A percentile compares a stretch with the other conserved stretches of the same genome.
Conservation (phyloP, 345 rosid species). For the Aurinia saxatilis region DNA sequence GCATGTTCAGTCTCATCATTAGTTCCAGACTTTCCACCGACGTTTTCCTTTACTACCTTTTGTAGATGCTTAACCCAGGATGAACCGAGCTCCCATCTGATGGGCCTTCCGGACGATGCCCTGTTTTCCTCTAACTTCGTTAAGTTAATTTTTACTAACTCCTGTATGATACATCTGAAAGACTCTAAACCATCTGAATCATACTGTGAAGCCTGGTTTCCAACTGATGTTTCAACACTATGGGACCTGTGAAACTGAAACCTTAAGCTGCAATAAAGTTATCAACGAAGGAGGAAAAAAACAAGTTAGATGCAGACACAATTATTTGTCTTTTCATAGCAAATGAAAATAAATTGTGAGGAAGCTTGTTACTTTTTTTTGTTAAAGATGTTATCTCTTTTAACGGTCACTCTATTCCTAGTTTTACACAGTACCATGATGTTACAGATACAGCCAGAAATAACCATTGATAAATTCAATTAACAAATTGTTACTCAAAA, state of each 20-base stretch:
- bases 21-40: conserved; percentile 47
- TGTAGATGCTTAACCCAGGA: conserved; percentile 93
- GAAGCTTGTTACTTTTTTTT: background rate
- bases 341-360: background rate
- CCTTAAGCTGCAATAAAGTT: conserved; percentile 60
- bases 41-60: conserved; percentile 59
- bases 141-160: conserved; percentile 52
- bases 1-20: conserved; percentile 62
- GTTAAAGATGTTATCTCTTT: too few species aligned
- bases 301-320: conserved; percentile 3
- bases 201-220: conserved; percentile 46
- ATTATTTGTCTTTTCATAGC: background rate
- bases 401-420: background rate
- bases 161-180: conserved; percentile 47
- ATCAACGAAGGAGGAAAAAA: conserved; percentile 5
- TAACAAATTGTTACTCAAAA: background rate
- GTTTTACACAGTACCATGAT: background rate
- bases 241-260: conserved; percentile 57
- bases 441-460: background rate
- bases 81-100: conserved; percentile 95
- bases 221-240: conserved; percentile 33
- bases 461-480: background rate
- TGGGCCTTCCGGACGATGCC: conserved; percentile 38
- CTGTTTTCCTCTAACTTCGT: conserved; percentile 51
- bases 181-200: conserved; percentile 43